Conservation (phyloP, 1,139 yeast genomes). For the Yamadazyma friedrichii region DNA sequence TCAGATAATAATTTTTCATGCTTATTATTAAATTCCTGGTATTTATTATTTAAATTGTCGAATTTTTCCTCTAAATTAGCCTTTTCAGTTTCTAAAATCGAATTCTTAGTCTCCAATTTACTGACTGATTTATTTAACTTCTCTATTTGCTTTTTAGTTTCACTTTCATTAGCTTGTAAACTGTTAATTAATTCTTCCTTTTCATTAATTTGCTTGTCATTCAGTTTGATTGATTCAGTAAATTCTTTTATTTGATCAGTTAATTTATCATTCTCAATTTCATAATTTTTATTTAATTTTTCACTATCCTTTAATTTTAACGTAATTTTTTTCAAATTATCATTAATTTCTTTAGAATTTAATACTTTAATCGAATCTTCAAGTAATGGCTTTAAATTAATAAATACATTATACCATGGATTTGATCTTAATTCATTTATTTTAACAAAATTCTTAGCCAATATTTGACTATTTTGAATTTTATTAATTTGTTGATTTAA, state of each 20-base stretch:
- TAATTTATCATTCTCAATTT: constrained; percentile 49
- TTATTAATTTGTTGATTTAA: constrained; percentile 53
- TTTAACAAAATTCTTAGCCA: constrained; percentile 60
- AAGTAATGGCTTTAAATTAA: constrained; percentile 73
- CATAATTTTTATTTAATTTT: constrained; percentile 40
- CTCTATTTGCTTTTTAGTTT: constrained; percentile 20
- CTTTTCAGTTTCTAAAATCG: constrained; percentile 18
- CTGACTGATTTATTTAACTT: constrained; percentile 15
- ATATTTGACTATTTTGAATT: constrained; percentile 68
- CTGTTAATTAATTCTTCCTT: constrained; percentile 25
- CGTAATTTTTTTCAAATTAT: constrained; percentile 38
- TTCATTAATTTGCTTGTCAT: constrained; percentile 25
- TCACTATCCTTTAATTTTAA: constrained; percentile 41
- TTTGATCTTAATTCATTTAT: constrained; percentile 53
- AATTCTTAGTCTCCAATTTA: constrained; percentile 18
- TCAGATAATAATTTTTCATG: constrained; percentile 18
- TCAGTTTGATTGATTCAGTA: constrained; percentile 37
- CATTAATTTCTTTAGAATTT: constrained; percentile 56
- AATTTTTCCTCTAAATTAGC: constrained; percentile 16
- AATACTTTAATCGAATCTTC: constrained; percentile 62
- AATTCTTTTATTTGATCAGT: constrained; percentile 49
- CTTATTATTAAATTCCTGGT: constrained; percentile 26
- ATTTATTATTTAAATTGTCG: constrained; percentile 18
- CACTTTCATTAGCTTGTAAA: constrained; percentile 25
- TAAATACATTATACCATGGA: constrained; percentile 80